Conservation (phyloP, 1,284 basidiomycete genomes). For the Tylopilus sp. region DNA sequence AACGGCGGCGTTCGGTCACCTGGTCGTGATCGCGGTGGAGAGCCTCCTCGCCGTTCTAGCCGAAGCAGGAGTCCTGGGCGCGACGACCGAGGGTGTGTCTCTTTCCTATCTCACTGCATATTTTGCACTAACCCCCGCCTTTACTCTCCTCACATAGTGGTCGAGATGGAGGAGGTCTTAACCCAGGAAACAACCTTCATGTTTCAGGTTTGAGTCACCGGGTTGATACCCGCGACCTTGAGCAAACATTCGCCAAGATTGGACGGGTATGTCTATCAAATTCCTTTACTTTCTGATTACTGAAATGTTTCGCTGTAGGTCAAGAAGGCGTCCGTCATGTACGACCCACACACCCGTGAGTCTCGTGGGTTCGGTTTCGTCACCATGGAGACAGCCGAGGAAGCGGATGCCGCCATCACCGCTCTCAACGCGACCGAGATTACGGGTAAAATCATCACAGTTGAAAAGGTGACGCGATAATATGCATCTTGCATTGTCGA, state of each 20-base stretch:
- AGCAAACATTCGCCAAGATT: slow-evolving; percentile 89
- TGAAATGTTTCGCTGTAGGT: slow-evolving; percentile 58
- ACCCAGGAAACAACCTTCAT: slow-evolving; percentile 98
- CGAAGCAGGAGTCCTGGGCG: slow-evolving; percentile 75
- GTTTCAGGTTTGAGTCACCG: slow-evolving; percentile 88
- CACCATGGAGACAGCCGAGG: slow-evolving; percentile 89
- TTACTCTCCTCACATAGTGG: slow-evolving; percentile 15
- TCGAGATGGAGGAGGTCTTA: slow-evolving; percentile 58
- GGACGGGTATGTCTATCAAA: slow-evolving; percentile 78
- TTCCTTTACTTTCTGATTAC: background rate
- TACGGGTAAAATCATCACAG: slow-evolving; percentile 86
- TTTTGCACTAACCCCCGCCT: slow-evolving; percentile 1
- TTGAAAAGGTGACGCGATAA: slow-evolving; percentile 79
- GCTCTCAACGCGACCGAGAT: slow-evolving; percentile 87
- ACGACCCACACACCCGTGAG: slow-evolving; percentile 96
- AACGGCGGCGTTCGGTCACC: slow-evolving; percentile 60
- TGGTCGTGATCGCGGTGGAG: slow-evolving; percentile 56
- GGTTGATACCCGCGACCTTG: slow-evolving; percentile 89
- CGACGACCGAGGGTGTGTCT: slow-evolving; percentile 66
- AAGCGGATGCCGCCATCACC: slow-evolving; percentile 91
- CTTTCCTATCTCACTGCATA: slow-evolving; percentile 6
- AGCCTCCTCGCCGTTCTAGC: slow-evolving; percentile 71
- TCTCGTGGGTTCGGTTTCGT: slow-evolving; percentile 99
- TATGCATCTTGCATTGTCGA: background rate
- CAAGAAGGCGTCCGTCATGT: slow-evolving; percentile 94